phyloP scores from a whole-genome alignment of 257 asterid species.

The Buddleja alternifolia region DNA sequence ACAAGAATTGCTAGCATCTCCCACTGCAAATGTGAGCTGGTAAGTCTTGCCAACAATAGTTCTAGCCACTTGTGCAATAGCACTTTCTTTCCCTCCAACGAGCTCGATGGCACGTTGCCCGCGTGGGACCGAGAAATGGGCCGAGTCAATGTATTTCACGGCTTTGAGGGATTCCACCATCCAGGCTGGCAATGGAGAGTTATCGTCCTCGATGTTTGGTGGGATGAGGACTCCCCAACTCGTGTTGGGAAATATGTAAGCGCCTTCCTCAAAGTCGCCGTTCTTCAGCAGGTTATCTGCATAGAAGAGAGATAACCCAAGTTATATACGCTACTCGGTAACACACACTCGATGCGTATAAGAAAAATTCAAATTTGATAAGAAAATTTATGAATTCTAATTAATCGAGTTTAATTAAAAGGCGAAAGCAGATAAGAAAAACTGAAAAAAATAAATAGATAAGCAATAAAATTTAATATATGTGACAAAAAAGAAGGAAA shows the following conservation, averaged over 20 bases:
- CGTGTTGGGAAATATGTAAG: conserved; percentile 86
- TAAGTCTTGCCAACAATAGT: conserved; percentile 69
- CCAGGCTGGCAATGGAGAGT: conserved; percentile 97
- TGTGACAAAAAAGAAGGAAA: too few species aligned
- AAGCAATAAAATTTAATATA: too few species aligned
- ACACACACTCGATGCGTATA: too few species aligned
- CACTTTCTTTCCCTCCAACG: conserved; percentile 96
- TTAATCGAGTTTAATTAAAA: too few species aligned
- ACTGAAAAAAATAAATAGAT: too few species aligned
- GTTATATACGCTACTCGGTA: too few species aligned
- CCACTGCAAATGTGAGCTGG: conserved; percentile 72
- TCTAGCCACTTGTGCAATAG: conserved; percentile 80
- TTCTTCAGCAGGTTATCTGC: conserved; percentile 84
- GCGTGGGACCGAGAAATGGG: conserved; percentile 83
- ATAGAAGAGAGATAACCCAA: not conserved
- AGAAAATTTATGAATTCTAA: too few species aligned
- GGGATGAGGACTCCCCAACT: conserved; percentile 96
- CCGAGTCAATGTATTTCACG: conserved; percentile 80
- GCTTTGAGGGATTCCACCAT: conserved; percentile 95
- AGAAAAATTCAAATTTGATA: too few species aligned
- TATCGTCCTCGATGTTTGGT: conserved; percentile 88
- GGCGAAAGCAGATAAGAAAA: too few species aligned
- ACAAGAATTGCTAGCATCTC: conserved; percentile 91
- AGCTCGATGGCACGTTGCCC: conserved; percentile 85
- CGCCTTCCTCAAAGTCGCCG: conserved; percentile 92